Conservation (phyloP, 495 filamentous ascomycete genomes). For the Tuber magnatum region DNA sequence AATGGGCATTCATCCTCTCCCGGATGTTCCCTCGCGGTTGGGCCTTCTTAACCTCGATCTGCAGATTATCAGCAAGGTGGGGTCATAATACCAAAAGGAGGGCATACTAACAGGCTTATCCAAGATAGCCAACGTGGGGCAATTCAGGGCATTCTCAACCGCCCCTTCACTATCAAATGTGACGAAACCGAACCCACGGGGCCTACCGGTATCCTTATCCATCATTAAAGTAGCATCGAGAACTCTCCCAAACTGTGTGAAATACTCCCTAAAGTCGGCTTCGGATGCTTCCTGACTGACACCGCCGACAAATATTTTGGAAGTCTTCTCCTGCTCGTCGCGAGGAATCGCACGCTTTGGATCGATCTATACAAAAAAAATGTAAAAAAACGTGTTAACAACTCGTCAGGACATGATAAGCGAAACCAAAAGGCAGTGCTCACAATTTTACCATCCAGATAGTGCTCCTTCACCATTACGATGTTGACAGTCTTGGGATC, state of each 20-base stretch:
- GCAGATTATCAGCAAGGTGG: conserved; percentile 6
- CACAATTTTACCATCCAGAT: conserved; percentile 96
- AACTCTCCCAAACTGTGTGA: conserved; percentile 90
- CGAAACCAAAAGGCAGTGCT: conserved; percentile 41
- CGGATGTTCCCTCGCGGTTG: conserved; percentile 92
- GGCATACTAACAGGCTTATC: conserved; percentile 59
- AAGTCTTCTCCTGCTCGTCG: conserved; percentile 94
- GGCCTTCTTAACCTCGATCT: conserved; percentile 94
- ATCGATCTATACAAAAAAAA: conserved; percentile 62
- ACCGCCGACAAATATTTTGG: conserved; percentile 96
- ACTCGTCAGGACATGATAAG: conserved; percentile 2
- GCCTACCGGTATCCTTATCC: conserved; percentile 95
- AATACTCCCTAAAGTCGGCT: conserved; percentile 90
- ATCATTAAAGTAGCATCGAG: conserved; percentile 98
- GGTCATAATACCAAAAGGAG: conserved; percentile 4
- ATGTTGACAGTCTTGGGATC: conserved; percentile 96
- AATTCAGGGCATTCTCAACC: conserved; percentile 78
- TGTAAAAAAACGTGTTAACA: conserved; percentile 11
- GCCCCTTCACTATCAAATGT: conserved; percentile 95
- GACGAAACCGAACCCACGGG: conserved; percentile 96
- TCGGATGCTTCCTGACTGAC: conserved; percentile 96
- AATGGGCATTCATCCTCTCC: conserved; percentile 47
- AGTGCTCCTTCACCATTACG: conserved; percentile 99
- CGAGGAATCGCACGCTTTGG: conserved; percentile 95
- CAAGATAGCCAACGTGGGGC: conserved; percentile 74